phyloP scores from a whole-genome alignment of 208 protist species.

The Wallacemonas collosoma region DNA sequence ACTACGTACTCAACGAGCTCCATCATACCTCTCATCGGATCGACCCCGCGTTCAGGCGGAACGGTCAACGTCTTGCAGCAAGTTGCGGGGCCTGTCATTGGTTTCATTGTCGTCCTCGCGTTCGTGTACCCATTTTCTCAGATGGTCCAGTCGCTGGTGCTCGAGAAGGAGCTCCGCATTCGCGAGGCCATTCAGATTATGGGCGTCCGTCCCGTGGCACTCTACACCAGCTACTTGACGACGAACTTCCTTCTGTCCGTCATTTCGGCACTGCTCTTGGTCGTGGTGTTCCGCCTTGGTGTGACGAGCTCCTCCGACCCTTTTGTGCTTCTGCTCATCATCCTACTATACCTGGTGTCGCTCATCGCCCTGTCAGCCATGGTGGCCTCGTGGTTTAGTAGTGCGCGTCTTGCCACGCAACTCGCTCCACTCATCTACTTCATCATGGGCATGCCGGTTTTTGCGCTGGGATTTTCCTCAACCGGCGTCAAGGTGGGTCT shows the following conservation, averaged over 20 bases:
- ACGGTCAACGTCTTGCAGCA: slow-evolving; percentile 32
- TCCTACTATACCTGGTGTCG: slow-evolving; percentile 42
- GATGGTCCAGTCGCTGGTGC: slow-evolving; percentile 42
- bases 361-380: slow-evolving; percentile 38
- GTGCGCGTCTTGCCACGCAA: slow-evolving; percentile 41
- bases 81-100: slow-evolving; percentile 31
- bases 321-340: slow-evolving; percentile 36
- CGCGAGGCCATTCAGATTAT: slow-evolving; percentile 65
- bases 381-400: slow-evolving; percentile 53
- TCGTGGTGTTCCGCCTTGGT: slow-evolving; percentile 29
- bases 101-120: slow-evolving; percentile 62
- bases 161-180: slow-evolving; percentile 63
- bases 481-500: slow-evolving; percentile 23
- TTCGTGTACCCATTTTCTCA: slow-evolving; percentile 61
- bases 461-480: slow-evolving; percentile 29
- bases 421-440: slow-evolving; percentile 55
- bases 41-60: slow-evolving; percentile 26
- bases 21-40: slow-evolving; percentile 29
- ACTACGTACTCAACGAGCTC: slow-evolving; percentile 16
- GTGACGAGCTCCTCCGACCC: slow-evolving; percentile 23
- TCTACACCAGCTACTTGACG: slow-evolving; percentile 39
- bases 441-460: slow-evolving; percentile 39
- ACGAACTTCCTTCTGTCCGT: slow-evolving; percentile 34
- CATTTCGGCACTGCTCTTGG: slow-evolving; percentile 27
- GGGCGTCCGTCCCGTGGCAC: slow-evolving; percentile 33